Evolutionary conservation across 768 basidiomycete genomes (phyloP).

Genomic region (Royoungia palumana): DNA sequence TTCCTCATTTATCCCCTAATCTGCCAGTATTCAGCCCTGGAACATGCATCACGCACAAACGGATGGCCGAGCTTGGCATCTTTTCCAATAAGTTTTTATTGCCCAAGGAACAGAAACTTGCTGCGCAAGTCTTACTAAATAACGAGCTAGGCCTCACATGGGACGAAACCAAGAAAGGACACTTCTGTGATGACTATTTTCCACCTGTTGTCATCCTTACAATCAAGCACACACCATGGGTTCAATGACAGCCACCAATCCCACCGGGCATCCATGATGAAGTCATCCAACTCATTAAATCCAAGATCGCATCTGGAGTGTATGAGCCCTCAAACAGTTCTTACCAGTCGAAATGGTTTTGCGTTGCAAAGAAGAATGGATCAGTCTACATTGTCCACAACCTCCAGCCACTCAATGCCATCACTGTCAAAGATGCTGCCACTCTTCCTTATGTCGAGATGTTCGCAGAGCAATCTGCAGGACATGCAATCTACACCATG

Average conservation of each 20-base stretch:
- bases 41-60: background rate
- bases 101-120: conserved; percentile 2
- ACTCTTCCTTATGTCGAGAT: conserved; percentile 12
- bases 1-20: conserved; percentile 12
- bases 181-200: conserved; percentile 34
- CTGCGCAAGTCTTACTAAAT: conserved; percentile 23
- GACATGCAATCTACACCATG: background rate
- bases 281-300: conserved; percentile 27
- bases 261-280: conserved; percentile 26
- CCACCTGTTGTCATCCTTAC: conserved; percentile 31
- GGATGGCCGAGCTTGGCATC: background rate
- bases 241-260: conserved; percentile 28
- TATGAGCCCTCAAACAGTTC: conserved; percentile 40
- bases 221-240: conserved; percentile 36
- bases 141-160: conserved; percentile 38
- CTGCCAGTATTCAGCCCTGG: background rate
- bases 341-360: conserved; percentile 41
- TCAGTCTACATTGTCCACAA: conserved; percentile 22
- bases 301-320: conserved; percentile 37
- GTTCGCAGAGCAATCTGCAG: conserved; percentile 14
- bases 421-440: conserved; percentile 8
- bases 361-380: conserved; percentile 30
- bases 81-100: background rate
- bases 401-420: conserved; percentile 22
- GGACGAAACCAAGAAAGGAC: conserved; percentile 35